These are phyloP conservation scores for Conoideocrella luteorostrata DNA, from an alignment of 2,329 filamentous ascomycete genomes.

Conservation along the genomic window DNA sequence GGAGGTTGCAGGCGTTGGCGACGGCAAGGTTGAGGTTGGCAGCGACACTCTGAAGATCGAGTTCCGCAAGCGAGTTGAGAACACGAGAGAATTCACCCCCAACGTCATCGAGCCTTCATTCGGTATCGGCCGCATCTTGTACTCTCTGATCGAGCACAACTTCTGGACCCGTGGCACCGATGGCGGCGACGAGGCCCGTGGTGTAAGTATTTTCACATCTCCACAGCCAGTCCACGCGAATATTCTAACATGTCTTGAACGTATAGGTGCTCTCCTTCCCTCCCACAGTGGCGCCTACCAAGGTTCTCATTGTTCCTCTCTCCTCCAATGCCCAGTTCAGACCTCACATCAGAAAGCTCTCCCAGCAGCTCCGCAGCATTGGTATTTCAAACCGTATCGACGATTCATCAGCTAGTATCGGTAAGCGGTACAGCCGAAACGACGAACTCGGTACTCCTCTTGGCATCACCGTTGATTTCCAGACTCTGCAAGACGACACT, in stretches of 20 bases:
- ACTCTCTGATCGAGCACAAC: constrained; percentile 86
- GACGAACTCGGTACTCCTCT: constrained; percentile 94
- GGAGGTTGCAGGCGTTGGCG: constrained; percentile 59
- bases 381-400: constrained; percentile 83
- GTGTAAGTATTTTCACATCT: constrained; percentile 54
- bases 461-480: constrained; percentile 92
- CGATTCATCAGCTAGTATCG: constrained; percentile 84
- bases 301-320: constrained; percentile 86
- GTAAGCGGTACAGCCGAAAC: constrained; percentile 90
- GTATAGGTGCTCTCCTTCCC: constrained; percentile 46
- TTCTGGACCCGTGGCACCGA: constrained; percentile 77
- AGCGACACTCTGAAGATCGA: constrained; percentile 79
- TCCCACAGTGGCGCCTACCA: constrained; percentile 77
- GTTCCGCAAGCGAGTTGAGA: constrained; percentile 74
- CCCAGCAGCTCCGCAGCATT: constrained; percentile 66
- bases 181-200: constrained; percentile 66
- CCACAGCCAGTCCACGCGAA: not conserved
- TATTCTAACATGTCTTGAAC: constrained; percentile 16
- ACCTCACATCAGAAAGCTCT: constrained; percentile 67
- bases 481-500: constrained; percentile 80
- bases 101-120: constrained; percentile 98
- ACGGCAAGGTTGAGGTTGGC: constrained; percentile 71
- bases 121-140: constrained; percentile 90
- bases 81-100: constrained; percentile 84
- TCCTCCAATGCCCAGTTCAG: constrained; percentile 76